Evolutionary conservation across 192 early-diverging fungal genomes (phyloP).

Genomic region (Funneliformis geosporum): DNA sequence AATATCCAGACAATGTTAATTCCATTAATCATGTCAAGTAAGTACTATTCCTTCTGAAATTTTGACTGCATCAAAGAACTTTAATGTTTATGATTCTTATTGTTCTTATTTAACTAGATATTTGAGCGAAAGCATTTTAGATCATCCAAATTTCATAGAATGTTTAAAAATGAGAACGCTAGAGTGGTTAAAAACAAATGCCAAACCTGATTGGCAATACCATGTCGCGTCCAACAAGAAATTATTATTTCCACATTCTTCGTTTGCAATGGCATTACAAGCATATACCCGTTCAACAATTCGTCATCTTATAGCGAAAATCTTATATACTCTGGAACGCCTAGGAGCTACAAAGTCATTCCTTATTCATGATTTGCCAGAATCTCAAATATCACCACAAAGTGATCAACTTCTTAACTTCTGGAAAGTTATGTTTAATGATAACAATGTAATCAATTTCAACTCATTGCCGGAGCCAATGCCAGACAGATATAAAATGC

Average conservation of each 20-base stretch:
- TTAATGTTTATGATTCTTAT: not conserved
- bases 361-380: not conserved
- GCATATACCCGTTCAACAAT: conserved; percentile 7
- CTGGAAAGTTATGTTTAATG: conserved; percentile 20
- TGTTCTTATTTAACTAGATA: not conserved
- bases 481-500: conserved; percentile 19
- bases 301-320: conserved; percentile 15
- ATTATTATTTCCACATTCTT: not conserved
- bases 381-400: not conserved
- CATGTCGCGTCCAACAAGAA: conserved; percentile 16
- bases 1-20: conserved; percentile 29
- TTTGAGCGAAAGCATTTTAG: not conserved
- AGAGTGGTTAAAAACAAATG: not conserved
- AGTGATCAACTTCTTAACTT: not conserved
- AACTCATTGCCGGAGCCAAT: conserved; percentile 4
- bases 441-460: conserved; percentile 4
- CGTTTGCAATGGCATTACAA: conserved; percentile 15
- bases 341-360: not conserved
- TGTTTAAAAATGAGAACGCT: too few species aligned
- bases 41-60: not conserved
- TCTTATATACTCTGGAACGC: conserved; percentile 26
- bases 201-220: conserved; percentile 18
- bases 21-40: conserved; percentile 19
- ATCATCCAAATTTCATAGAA: not conserved
- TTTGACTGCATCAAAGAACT: not conserved